phyloP scores from a whole-genome alignment of 2,329 filamentous ascomycete species.

The Cladophialophora psammophila region DNA sequence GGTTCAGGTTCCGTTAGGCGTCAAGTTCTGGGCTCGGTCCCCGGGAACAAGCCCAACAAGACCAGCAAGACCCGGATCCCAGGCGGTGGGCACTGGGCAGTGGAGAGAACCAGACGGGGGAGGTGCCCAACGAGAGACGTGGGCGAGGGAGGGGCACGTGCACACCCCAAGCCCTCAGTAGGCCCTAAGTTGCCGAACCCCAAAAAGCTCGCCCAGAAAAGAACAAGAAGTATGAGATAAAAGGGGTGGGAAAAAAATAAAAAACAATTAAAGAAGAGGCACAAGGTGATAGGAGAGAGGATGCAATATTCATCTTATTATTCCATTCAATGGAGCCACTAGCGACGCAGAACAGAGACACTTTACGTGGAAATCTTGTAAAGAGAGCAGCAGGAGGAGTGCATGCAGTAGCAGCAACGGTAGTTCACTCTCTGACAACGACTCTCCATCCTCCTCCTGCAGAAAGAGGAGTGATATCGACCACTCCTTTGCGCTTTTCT shows the following conservation, averaged over 20 bases:
- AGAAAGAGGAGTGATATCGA: background rate
- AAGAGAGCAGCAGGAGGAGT: background rate
- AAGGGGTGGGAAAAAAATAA: background rate
- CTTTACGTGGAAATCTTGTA: background rate
- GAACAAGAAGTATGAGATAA: background rate
- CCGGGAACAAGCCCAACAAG: background rate
- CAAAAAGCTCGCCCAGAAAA: background rate
- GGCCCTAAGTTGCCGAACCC: background rate
- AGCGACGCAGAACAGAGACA: background rate
- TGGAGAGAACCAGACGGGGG: constrained; percentile 6
- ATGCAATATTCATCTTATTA: background rate
- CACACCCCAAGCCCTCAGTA: background rate
- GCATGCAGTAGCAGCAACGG: constrained; percentile 2
- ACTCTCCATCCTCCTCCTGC: background rate
- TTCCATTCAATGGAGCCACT: background rate
- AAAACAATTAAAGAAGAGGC: background rate
- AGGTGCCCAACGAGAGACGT: background rate
- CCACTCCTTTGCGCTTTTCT: constrained; percentile 5
- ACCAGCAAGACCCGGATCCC: background rate
- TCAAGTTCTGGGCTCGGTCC: background rate
- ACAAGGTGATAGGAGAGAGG: background rate
- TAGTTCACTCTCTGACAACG: background rate
- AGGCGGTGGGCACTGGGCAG: constrained; percentile 9
- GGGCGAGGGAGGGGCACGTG: background rate
- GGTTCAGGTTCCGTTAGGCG: constrained; percentile 1